Base-by-base conservation (phyloP, 208 protist species). In the Pavlovales sp. region DNA sequence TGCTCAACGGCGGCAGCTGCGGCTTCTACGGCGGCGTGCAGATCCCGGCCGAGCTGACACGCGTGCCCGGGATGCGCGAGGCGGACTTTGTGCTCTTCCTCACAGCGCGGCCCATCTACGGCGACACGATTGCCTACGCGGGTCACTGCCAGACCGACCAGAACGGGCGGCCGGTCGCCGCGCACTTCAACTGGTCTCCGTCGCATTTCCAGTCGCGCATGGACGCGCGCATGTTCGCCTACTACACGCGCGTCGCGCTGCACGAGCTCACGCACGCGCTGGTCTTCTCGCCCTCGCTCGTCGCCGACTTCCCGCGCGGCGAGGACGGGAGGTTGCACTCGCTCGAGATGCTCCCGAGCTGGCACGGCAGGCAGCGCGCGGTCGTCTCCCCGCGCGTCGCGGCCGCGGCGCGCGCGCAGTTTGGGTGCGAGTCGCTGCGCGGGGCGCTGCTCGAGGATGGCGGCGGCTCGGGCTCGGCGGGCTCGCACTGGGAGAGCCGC, bases 231-330 rank as follows among this genome's bases (percentile, higher is more conserved):
- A 7, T 36, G 20, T 26, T 0, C 44, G 32, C 32, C 28, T 79
- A 38, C 37, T 79, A 79, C 26, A 28, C 26, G 34, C 40, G 46
- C n/a, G 80, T 84, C 36, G 80, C 80, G 41, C 40, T 84, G 44
- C 80, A 84, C 80, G 80, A 84, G 80, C n/a, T 84, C 44, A 84
- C 80, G 46, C 80, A 84, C 46, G 80, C 80, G 39, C 42, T 84
- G 5, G 80, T 75, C 44, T 84, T 84, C 42, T 84, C 80, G 41
- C 80, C 80, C 20, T 34, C 22, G 34, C 80, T 84, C 8, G 1
- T 84, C 18, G 80, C n/a, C 42, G 26, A 57, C 22, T 84, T 84
- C 80, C 80, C 34, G 18, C 57, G 57, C 57, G 57, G 57, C 5
- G 14, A 8, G 57, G 57, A 71, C 57, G 57, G 57, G 2, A 10